Conservation (phyloP, 805 yeast species). For the Starmerella floris region DNA sequence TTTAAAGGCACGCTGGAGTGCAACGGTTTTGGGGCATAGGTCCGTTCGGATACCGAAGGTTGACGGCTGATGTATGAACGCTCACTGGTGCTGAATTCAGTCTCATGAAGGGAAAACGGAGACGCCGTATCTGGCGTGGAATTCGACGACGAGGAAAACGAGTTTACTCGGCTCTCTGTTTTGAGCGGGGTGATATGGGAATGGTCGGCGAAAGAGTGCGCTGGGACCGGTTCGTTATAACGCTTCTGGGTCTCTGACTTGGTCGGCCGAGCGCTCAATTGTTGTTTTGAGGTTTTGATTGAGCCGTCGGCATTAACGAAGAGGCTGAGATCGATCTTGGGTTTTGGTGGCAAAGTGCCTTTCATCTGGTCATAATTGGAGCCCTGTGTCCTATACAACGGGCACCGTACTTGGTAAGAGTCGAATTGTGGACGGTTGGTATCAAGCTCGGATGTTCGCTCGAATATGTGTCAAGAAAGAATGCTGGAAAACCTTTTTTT, state of each 20-base stretch:
- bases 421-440: no score
- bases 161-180: no score
- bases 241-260: not conserved
- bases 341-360: slow-evolving; percentile 11
- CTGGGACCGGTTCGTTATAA: not conserved
- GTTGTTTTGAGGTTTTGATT: not conserved
- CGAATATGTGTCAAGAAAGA: no score
- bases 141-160: not conserved
- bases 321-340: slow-evolving; percentile 9
- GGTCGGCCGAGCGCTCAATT: not conserved
- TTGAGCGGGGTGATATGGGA: not conserved
- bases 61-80: not conserved
- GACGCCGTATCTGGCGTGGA: not conserved
- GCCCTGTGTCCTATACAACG: no score
- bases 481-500: no score
- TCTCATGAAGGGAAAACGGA: not conserved
- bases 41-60: not conserved
- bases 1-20: slow-evolving; percentile 5
- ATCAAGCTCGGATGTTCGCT: no score
- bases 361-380: not conserved
- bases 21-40: slow-evolving; percentile 10
- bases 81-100: not conserved
- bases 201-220: not conserved
- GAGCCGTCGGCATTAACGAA: slow-evolving; percentile 7
- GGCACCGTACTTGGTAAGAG: no score